Base-by-base conservation (phyloP, 108 stramenopile species). In the Pseudonitzschia multistriata region DNA sequence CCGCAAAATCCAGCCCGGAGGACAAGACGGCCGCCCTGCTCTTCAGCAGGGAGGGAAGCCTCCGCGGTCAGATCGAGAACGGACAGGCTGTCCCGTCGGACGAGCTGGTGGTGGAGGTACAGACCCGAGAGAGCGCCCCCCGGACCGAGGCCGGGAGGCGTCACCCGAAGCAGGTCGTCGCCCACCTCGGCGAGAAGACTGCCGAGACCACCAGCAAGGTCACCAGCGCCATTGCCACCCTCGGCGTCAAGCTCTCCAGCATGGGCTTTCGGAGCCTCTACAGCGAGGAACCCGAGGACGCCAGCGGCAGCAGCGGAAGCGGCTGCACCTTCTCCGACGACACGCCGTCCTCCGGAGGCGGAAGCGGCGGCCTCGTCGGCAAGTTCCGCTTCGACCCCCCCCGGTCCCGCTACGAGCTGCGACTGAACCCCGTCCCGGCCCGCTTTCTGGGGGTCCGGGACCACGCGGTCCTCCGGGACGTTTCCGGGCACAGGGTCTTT, bases 371-470 rank as follows among this genome's bases (percentile, higher is more conserved):
- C 78, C 2, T 56, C 70, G 49, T 7, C 17, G 11, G 39, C 55
- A 57, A 53, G n/a, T 83, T 71, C 64, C 62, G 77, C 22, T 85
- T 94, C 68, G 89, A 87, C 62, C 93, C 89, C 24, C 87, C 90
- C 6, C 63, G 72, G 33, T 88, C 90, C 24, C 74, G 83, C 17
- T 91, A 78, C 60, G 90, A 94, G 67, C 79, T 83, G 45, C 82
- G 89, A 50, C 50, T 82, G 17, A 68, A 80, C 64, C 74, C 87
- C 8, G 74, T 92, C 29, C 92, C 90, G 29, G 88, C 86, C 6
- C 80, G 73, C 21, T 98, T 98, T 61, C 83, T 84, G 25, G 95
- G 93, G 29, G 82, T 88, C 13, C 81, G 82, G 62, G 96, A 98
- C 78, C 97, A 98, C 83, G 88, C 90, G 14, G 63, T 79, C 59